A percentile compares a stretch with the other conserved stretches of the same genome.
Conservation (phyloP, 2,329 filamentous ascomycete genomes). For the Penicillium sp. region DNA sequence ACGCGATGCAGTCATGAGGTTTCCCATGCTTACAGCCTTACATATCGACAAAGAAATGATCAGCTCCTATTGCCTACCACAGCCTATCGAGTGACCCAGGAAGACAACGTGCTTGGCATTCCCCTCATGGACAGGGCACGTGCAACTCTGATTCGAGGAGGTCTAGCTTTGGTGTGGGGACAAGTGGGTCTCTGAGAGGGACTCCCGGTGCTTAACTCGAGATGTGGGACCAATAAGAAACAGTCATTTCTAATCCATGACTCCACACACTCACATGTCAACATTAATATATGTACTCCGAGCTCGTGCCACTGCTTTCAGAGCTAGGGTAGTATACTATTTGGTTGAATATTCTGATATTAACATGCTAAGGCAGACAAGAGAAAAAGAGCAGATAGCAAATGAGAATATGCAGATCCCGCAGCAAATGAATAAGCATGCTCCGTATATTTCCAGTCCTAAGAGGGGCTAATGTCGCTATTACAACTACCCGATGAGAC, state of each 20-base stretch:
- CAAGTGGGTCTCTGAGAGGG: neutral
- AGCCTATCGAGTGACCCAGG: conserved; percentile 14
- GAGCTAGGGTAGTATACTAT: too few species aligned
- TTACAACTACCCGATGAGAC: too few species aligned
- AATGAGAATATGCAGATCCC: too few species aligned
- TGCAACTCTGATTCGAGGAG: conserved; percentile 21
- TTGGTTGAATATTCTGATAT: too few species aligned
- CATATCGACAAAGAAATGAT: neutral
- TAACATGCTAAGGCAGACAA: too few species aligned
- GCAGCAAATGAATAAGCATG: too few species aligned
- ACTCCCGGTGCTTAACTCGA: conserved; percentile 13
- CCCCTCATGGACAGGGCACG: conserved; percentile 12
- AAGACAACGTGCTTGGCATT: conserved; percentile 22
- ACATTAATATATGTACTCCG: too few species aligned
- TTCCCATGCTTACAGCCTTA: neutral
- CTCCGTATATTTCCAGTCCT: neutral
- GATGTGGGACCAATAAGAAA: conserved; percentile 4
- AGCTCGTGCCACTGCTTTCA: too few species aligned
- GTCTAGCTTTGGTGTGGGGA: neutral
- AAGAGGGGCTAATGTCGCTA: neutral
- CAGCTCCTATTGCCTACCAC: conserved; percentile 5
- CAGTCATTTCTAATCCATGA: neutral
- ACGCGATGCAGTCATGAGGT: conserved; percentile 2
- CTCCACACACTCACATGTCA: neutral
- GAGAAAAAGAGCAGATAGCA: too few species aligned